Percentiles rank a stretch among this genome's conserved stretches.
These are phyloP conservation scores for Aspergillus quadricinctus DNA, from an alignment of 2,329 filamentous ascomycete genomes.

Conservation along the genomic window DNA sequence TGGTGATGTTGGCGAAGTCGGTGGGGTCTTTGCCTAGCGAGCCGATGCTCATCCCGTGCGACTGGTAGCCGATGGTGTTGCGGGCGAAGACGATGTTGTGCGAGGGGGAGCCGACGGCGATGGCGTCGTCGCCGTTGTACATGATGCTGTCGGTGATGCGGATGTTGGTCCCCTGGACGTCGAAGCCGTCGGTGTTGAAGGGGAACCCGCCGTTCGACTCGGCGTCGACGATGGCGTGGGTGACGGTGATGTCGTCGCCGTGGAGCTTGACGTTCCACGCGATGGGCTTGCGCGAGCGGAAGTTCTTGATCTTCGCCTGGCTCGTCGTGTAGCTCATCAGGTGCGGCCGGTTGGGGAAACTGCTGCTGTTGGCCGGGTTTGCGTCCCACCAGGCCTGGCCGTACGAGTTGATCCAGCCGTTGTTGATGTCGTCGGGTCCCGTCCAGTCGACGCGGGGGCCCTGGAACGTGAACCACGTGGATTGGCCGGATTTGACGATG, in stretches of 20 bases:
- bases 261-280: constrained; percentile 40
- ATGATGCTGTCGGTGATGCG: constrained; percentile 28
- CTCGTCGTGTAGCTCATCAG: constrained; percentile 37
- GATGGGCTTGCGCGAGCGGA: constrained; percentile 44
- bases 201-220: constrained; percentile 35
- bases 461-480: constrained; percentile 36
- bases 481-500: constrained; percentile 30
- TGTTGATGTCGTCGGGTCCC: constrained; percentile 32
- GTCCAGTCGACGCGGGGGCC: constrained; percentile 21
- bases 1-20: constrained; percentile 36
- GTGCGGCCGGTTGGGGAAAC: constrained; percentile 38
- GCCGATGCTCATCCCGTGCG: constrained; percentile 44
- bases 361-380: constrained; percentile 37
- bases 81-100: constrained; percentile 37
- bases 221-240: constrained; percentile 40
- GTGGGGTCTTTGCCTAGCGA: constrained; percentile 38
- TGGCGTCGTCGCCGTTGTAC: constrained; percentile 44
- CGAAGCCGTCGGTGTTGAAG: constrained; percentile 40
- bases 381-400: constrained; percentile 46
- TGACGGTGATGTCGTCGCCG: constrained; percentile 39
- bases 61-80: constrained; percentile 42
- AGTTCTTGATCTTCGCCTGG: constrained; percentile 34
- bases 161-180: constrained; percentile 26
- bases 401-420: constrained; percentile 46
- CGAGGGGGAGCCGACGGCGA: constrained; percentile 37